Evolutionary conservation across 139 green algal genomes (phyloP).

Genomic region (Marvania coccoides): DNA sequence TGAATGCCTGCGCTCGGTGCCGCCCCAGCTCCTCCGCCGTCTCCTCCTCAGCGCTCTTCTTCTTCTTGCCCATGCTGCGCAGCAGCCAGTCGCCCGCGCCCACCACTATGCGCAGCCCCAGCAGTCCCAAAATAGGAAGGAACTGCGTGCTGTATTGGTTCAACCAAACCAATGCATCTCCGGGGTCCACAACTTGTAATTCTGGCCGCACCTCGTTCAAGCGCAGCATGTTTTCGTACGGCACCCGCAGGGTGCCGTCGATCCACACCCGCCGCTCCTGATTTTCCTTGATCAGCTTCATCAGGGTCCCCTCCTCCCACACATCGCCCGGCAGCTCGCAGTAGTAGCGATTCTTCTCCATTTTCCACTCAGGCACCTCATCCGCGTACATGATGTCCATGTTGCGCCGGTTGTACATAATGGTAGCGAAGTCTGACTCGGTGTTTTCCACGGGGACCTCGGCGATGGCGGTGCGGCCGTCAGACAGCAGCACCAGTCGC

Average conservation of each 20-base stretch:
- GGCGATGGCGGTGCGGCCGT: slow-evolving; percentile 59
- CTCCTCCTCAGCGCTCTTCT: slow-evolving; percentile 41
- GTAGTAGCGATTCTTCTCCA: slow-evolving; percentile 73
- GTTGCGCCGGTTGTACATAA: slow-evolving; percentile 18
- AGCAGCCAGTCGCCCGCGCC: slow-evolving; percentile 19
- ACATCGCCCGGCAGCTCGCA: slow-evolving; percentile 63
- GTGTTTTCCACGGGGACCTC: slow-evolving; percentile 52
- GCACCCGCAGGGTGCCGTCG: background rate
- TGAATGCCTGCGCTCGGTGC: slow-evolving; percentile 37
- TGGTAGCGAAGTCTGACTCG: slow-evolving; percentile 12
- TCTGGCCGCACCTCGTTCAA: slow-evolving; percentile 45
- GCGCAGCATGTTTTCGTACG: slow-evolving; percentile 13
- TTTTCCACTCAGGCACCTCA: slow-evolving; percentile 46
- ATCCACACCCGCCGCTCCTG: slow-evolving; percentile 24
- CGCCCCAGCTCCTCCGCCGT: slow-evolving; percentile 40
- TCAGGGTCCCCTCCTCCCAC: slow-evolving; percentile 56
- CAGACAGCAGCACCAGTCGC: slow-evolving; percentile 49
- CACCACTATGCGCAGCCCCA: slow-evolving; percentile 35
- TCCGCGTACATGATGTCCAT: slow-evolving; percentile 35
- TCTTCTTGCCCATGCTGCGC: slow-evolving; percentile 27
- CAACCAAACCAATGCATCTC: slow-evolving; percentile 42
- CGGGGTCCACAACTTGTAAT: slow-evolving; percentile 51
- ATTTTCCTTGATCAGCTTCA: slow-evolving; percentile 50
- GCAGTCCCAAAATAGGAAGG: slow-evolving; percentile 39
- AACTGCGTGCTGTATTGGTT: slow-evolving; percentile 45